A percentile compares a stretch with the other conserved stretches of the same genome.
These are phyloP conservation scores for Pisolithus orientalis DNA, from an alignment of 768 basidiomycete genomes.

Conservation along the genomic window DNA sequence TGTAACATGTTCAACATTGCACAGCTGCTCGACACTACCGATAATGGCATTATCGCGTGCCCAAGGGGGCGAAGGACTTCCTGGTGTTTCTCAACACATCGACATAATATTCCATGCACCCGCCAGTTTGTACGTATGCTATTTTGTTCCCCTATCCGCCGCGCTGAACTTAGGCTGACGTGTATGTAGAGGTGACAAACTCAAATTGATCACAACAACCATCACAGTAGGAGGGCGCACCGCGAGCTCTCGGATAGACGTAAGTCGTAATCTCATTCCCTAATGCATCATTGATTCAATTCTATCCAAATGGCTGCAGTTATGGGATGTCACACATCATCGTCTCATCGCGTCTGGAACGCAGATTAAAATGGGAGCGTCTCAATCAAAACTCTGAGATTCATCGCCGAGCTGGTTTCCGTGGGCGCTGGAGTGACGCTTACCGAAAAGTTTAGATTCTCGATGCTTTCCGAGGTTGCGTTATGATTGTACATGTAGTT, in stretches of 20 bases:
- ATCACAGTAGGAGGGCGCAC: constrained; percentile 24
- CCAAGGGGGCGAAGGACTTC: constrained; percentile 20
- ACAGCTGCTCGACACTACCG: constrained; percentile 38
- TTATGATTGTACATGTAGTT: no score
- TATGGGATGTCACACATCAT: constrained; percentile 35
- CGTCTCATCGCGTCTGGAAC: constrained; percentile 38
- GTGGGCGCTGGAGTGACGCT: no score
- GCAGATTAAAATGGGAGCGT: constrained; percentile 33
- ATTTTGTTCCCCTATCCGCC: neutral
- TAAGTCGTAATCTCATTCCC: constrained; percentile 9
- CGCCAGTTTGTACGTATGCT: constrained; percentile 30
- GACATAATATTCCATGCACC: constrained; percentile 40
- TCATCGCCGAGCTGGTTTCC: neutral
- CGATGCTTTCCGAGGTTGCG: no score
- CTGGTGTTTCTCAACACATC: constrained; percentile 41
- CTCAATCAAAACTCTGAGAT: constrained; percentile 13
- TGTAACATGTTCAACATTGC: neutral
- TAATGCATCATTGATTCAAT: no score
- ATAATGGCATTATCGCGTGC: constrained; percentile 30
- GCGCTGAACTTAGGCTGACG: neutral
- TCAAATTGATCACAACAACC: constrained; percentile 38
- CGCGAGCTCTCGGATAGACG: constrained; percentile 36
- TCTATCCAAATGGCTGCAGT: constrained; percentile 19
- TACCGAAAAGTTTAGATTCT: no score
- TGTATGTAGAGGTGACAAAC: constrained; percentile 35